Conservation (phyloP, 441 rosid species). For the Raphanus hybrid region DNA sequence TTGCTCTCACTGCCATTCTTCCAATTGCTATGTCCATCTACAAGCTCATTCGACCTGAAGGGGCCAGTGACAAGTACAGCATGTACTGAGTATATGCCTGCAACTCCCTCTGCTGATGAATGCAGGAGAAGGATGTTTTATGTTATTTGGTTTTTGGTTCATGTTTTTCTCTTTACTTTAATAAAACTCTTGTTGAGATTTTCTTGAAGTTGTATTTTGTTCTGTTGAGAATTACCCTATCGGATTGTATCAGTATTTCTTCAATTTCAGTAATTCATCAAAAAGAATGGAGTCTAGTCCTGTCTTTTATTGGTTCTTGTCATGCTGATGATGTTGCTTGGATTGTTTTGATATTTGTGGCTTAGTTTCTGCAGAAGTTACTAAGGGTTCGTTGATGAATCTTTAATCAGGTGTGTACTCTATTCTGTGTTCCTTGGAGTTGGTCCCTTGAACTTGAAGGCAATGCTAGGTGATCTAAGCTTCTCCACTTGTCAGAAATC, state of each 20-base stretch:
- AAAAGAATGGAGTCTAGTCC: constrained; percentile 11
- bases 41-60: constrained; percentile 64
- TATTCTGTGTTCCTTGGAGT: not conserved
- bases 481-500: not conserved
- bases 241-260: constrained; percentile 35
- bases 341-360: constrained; percentile 12
- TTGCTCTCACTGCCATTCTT: constrained; percentile 69
- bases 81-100: constrained; percentile 49
- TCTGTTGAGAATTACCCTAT: constrained; percentile 44
- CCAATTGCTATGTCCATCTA: constrained; percentile 70
- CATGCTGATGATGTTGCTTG: constrained; percentile 27
- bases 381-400: constrained; percentile 21
- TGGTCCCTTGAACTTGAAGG: constrained; percentile 8
- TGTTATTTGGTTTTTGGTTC: constrained; percentile 22
- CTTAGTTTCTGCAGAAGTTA: constrained; percentile 23
- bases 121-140: constrained; percentile 32
- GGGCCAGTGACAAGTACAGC: constrained; percentile 57
- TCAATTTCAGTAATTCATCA: constrained; percentile 33
- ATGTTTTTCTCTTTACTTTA: constrained; percentile 28
- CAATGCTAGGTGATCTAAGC: not conserved
- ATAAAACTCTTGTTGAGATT: constrained; percentile 40
- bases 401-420: constrained; percentile 12
- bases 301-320: constrained; percentile 19
- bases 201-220: constrained; percentile 44
- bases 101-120: constrained; percentile 21